phyloP scores from a whole-genome alignment of 1,139 yeast genomes.

The Pichia sp. region DNA sequence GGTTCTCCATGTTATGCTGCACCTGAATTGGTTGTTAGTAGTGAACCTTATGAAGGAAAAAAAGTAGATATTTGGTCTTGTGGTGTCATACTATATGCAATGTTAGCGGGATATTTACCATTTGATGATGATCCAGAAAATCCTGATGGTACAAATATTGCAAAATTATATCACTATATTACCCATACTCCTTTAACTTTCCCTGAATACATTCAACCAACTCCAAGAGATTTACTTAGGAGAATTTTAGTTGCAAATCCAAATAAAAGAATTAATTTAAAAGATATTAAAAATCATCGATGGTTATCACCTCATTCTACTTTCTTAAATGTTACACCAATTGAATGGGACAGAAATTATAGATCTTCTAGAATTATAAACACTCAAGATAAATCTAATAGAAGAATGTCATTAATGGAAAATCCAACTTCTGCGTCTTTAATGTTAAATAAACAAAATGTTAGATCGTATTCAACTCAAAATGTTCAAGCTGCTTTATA shows the following conservation, averaged over 20 bases:
- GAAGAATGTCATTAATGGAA: slow-evolving; percentile 38
- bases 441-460: slow-evolving; percentile 31
- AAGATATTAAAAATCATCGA: slow-evolving; percentile 70
- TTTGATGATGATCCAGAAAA: slow-evolving; percentile 97
- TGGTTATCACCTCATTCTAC: slow-evolving; percentile 83
- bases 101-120: slow-evolving; percentile 96
- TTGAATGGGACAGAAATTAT: slow-evolving; percentile 76
- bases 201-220: slow-evolving; percentile 88
- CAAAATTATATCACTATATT: slow-evolving; percentile 83
- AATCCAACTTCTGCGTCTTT: slow-evolving; percentile 32
- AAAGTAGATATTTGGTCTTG: slow-evolving; percentile 97
- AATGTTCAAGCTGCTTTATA: slow-evolving; percentile 36
- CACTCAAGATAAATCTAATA: slow-evolving; percentile 26
- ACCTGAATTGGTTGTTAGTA: slow-evolving; percentile 89
- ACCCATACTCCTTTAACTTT: slow-evolving; percentile 88
- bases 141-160: slow-evolving; percentile 94
- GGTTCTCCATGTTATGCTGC: slow-evolving; percentile 99
- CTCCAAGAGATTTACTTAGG: slow-evolving; percentile 85
- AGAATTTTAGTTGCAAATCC: slow-evolving; percentile 86
- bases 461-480: slow-evolving; percentile 42
- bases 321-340: slow-evolving; percentile 76
- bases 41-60: slow-evolving; percentile 84
- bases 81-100: slow-evolving; percentile 91
- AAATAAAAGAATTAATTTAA: slow-evolving; percentile 61
- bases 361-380: slow-evolving; percentile 28